A percentile compares a stretch with the other conserved stretches of the same genome.
These are phyloP conservation scores for Sporothrix globosa DNA, from an alignment of 2,329 filamentous ascomycete genomes.

Conservation along the genomic window DNA sequence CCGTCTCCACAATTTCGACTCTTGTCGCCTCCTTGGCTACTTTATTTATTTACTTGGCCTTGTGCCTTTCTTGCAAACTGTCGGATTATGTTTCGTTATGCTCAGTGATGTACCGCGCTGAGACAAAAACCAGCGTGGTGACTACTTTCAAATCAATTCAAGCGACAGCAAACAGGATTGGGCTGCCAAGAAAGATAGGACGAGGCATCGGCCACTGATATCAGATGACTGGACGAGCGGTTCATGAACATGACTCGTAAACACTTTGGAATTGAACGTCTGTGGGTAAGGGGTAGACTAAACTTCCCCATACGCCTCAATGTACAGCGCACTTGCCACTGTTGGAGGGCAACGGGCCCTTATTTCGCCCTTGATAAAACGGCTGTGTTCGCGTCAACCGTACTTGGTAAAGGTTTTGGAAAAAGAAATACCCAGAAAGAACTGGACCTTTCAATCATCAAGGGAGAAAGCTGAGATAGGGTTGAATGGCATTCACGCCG, in stretches of 20 bases:
- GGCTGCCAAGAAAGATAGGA: background rate
- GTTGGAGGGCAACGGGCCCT: background rate
- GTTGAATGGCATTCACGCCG: background rate
- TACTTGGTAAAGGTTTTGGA: background rate
- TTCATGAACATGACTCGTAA: background rate
- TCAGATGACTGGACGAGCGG: background rate
- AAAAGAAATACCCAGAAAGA: background rate
- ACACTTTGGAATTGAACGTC: background rate
- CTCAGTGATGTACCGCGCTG: too few relatives aligned
- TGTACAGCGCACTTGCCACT: background rate
- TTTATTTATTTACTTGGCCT: background rate
- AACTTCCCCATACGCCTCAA: background rate
- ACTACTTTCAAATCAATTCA: too few relatives aligned
- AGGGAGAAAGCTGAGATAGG: background rate
- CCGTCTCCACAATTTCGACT: background rate
- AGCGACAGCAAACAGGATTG: too few relatives aligned
- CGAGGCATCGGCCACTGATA: background rate
- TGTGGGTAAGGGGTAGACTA: conserved; percentile 1
- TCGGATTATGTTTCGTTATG: background rate
- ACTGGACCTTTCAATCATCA: background rate
- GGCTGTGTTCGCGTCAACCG: background rate
- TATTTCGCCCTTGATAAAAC: background rate
- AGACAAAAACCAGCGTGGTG: too few relatives aligned
- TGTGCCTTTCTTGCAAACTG: background rate
- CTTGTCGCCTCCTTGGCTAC: background rate